Conservation (phyloP, 2,329 filamentous ascomycete species). For the Rhynchosporium graminicola region DNA sequence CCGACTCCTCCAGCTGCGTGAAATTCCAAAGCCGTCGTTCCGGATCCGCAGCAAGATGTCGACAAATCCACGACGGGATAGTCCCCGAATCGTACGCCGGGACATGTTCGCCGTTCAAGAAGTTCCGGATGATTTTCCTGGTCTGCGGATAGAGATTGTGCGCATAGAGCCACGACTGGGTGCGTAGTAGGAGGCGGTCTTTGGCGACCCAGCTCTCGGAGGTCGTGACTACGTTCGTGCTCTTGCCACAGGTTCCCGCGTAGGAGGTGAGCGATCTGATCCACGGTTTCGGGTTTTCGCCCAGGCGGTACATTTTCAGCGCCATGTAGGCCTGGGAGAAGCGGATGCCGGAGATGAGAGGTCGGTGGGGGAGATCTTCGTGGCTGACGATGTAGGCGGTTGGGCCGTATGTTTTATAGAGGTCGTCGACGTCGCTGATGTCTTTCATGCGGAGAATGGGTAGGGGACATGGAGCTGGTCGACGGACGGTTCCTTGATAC, state of each 20-base stretch:
- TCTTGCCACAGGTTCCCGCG: neutral
- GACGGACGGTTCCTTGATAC: neutral
- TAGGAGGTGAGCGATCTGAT: neutral
- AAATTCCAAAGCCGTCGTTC: neutral
- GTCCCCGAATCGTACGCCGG: neutral
- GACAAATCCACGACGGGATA: conserved; percentile 6
- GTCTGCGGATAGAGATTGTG: neutral
- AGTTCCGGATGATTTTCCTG: neutral
- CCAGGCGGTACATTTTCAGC: neutral
- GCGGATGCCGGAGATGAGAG: neutral
- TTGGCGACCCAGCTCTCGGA: neutral
- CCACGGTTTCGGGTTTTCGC: neutral
- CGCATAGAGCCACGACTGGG: neutral
- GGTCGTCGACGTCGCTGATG: neutral
- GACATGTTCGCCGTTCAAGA: neutral
- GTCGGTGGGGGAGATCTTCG: neutral
- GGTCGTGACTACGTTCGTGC: neutral
- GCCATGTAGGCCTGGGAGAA: conserved; percentile 8
- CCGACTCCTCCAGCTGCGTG: neutral
- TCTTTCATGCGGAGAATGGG: neutral
- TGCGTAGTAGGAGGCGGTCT: neutral
- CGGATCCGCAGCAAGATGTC: neutral
- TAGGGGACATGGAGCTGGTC: neutral
- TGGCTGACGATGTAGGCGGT: neutral
- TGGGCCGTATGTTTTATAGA: neutral